These are phyloP conservation scores for Candida ortonii DNA, from an alignment of 805 yeast species.

Conservation along the genomic window DNA sequence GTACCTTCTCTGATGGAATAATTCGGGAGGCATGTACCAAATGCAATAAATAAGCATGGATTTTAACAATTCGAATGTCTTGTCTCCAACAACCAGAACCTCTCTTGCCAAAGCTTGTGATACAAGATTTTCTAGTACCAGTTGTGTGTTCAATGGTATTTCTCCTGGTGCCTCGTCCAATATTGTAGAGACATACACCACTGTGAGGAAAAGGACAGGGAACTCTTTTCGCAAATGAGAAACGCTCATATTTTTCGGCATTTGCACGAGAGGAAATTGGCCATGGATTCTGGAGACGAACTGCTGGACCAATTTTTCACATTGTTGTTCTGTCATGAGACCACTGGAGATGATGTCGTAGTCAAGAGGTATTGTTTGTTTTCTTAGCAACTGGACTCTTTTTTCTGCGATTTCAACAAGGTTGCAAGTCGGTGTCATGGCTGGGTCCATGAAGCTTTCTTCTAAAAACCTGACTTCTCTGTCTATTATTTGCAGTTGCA, in stretches of 20 bases:
- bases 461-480: slow-evolving; percentile 39
- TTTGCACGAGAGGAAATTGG: slow-evolving; percentile 54
- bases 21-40: slow-evolving; percentile 85
- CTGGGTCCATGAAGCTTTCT: slow-evolving; percentile 31
- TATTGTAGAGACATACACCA: slow-evolving; percentile 60
- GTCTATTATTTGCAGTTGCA: slow-evolving; percentile 34
- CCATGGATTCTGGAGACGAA: slow-evolving; percentile 49
- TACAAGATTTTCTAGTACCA: slow-evolving; percentile 53
- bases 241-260: slow-evolving; percentile 44
- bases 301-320: slow-evolving; percentile 47
- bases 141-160: slow-evolving; percentile 38
- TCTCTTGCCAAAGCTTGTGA: slow-evolving; percentile 52
- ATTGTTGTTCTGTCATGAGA: slow-evolving; percentile 56
- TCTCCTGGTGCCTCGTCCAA: slow-evolving; percentile 30
- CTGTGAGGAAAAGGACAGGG: slow-evolving; percentile 62
- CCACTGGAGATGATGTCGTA: slow-evolving; percentile 58
- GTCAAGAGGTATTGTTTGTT: slow-evolving; percentile 16
- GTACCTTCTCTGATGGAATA: slow-evolving; percentile 74
- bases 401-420: slow-evolving; percentile 46
- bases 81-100: slow-evolving; percentile 65
- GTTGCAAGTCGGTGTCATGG: slow-evolving; percentile 44
- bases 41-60: slow-evolving; percentile 57
- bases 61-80: slow-evolving; percentile 65
- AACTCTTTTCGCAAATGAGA: slow-evolving; percentile 46
- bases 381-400: slow-evolving; percentile 35